phyloP scores from a whole-genome alignment of 2,329 filamentous ascomycete genomes.

The Aplosporella prunicola region DNA sequence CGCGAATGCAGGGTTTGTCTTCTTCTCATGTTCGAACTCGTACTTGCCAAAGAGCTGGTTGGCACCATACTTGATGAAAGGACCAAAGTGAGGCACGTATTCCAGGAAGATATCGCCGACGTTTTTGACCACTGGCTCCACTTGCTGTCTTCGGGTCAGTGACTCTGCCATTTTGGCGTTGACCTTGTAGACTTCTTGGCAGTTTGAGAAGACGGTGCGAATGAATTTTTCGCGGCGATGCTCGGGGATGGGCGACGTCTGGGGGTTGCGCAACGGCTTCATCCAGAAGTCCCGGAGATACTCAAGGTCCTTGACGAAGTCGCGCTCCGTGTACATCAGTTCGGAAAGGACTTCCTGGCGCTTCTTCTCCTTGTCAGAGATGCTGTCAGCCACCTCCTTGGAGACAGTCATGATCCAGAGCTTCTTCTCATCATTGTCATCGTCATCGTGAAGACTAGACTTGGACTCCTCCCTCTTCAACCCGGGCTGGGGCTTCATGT shows the following conservation, averaged over 20 bases:
- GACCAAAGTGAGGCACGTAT: slow-evolving; percentile 83
- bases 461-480: slow-evolving; percentile 63
- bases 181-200: slow-evolving; percentile 85
- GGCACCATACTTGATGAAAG: slow-evolving; percentile 92
- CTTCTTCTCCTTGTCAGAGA: slow-evolving; percentile 89
- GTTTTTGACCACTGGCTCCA: slow-evolving; percentile 76
- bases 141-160: slow-evolving; percentile 84
- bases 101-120: slow-evolving; percentile 92
- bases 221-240: slow-evolving; percentile 84
- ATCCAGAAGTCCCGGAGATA: slow-evolving; percentile 99
- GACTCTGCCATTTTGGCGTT: slow-evolving; percentile 81
- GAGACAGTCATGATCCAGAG: slow-evolving; percentile 98
- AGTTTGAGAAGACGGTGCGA: slow-evolving; percentile 89
- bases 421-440: slow-evolving; percentile 90
- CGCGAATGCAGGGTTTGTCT: slow-evolving; percentile 71
- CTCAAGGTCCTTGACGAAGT: slow-evolving; percentile 98
- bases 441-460: slow-evolving; percentile 72
- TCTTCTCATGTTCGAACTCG: slow-evolving; percentile 94
- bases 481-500: slow-evolving; percentile 85
- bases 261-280: slow-evolving; percentile 64
- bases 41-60: slow-evolving; percentile 96
- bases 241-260: slow-evolving; percentile 75
- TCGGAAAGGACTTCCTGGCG: slow-evolving; percentile 97
- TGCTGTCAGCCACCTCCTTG: slow-evolving; percentile 83
- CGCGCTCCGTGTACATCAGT: slow-evolving; percentile 95